Base-by-base conservation (phyloP, 441 rosid genomes). In the Manihot esculenta region DNA sequence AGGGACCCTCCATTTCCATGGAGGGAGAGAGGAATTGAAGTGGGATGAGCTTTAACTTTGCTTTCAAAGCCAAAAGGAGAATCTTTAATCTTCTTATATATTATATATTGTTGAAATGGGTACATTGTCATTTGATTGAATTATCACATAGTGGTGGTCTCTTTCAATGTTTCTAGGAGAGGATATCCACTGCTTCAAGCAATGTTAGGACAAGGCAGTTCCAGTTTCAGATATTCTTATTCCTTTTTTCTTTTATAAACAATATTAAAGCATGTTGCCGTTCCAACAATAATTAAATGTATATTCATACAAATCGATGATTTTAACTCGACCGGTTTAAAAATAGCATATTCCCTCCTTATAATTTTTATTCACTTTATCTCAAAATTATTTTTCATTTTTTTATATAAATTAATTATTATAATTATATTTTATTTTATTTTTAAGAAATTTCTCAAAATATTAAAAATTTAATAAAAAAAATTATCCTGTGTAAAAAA, bases 11-110 rank as follows among this genome's bases (percentile, higher is more conserved):
- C 47, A 65, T 57, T 45, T 45, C 49, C 15, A 47, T 26, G 7
- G 42, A 68, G 70, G 48, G 62, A 57, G 68, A 60, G 24, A 67
- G 38, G 38, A 33, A 33, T 76, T 62, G 77, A 33, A 33, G 77
- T 62, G 77, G 79, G 76, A 55, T 72, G 69, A 79, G 67, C 71
- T 78, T 76, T 72, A 72, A 27, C 77, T 77, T 77, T 82, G 73
- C 82, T 76, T 79, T 79, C 58, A 71, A 53, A 77, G 44, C 71
- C 74, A 38, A 79, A 78, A 76, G 75, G 66, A 62, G 76, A 78
- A 72, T 79, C 82, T 77, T 63, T 69, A 61, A 73, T 76, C 75
- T 71, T 81, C 72, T 68, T 64, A 33, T 24, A 67, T 58, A 23
- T 12, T 62, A 13, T 26, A 71, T 74, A 35, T 74, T 65, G 13